Evolutionary conservation across 305 asterid genomes (phyloP).

Genomic region (Fraxinus sp.): DNA sequence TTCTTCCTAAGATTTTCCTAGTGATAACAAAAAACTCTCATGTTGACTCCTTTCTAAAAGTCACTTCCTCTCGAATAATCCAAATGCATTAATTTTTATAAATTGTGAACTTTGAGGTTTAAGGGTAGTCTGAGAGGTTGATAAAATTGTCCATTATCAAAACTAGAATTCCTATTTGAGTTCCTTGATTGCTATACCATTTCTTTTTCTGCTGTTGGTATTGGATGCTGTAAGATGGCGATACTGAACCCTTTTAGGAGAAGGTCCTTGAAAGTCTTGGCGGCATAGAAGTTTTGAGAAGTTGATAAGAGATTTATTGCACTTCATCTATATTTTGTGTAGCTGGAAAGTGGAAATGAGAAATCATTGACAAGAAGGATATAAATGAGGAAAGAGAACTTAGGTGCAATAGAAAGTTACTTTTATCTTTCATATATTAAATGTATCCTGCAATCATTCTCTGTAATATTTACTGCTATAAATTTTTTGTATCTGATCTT

Average conservation of each 20-base stretch:
- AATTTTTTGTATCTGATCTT: constrained; percentile 5
- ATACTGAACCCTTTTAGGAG: background rate
- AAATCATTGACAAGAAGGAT: background rate
- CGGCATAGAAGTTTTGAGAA: background rate
- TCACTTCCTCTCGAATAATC: background rate
- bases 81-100: background rate
- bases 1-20: background rate
- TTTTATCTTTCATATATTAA: background rate
- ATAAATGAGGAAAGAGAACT: background rate
- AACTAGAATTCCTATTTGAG: background rate
- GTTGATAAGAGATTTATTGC: constrained; percentile 1
- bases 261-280: background rate
- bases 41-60: background rate
- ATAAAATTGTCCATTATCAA: background rate
- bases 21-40: background rate
- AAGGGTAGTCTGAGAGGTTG: background rate
- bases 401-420: background rate
- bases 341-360: background rate
- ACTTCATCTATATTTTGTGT: background rate
- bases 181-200: background rate
- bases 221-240: background rate
- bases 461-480: constrained; percentile 15
- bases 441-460: background rate
- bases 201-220: background rate
- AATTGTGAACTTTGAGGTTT: background rate